These are phyloP conservation scores for Strigomonas culicis DNA, from an alignment of 208 protist species.

Conservation along the genomic window DNA sequence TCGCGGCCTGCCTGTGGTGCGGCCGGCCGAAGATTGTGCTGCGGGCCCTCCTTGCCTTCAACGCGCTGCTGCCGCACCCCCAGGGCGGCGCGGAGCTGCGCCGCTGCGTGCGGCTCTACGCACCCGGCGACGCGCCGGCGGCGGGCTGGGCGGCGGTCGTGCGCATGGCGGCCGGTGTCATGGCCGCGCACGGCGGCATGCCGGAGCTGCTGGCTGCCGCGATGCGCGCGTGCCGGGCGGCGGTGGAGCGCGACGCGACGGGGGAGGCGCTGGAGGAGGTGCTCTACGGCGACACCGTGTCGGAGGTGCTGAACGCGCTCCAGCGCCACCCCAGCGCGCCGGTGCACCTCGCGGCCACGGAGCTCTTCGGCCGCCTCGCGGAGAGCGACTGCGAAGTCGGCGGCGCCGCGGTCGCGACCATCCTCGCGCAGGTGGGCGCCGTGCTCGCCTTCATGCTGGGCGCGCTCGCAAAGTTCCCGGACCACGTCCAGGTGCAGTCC, in stretches of 20 bases:
- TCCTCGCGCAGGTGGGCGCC: conserved; percentile 49
- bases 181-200: conserved; percentile 11
- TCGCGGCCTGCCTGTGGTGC: conserved; percentile 36
- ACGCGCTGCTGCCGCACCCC: conserved; percentile 40
- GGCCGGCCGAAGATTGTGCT: conserved; percentile 41
- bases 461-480: conserved; percentile 18
- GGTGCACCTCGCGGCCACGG: conserved; percentile 30
- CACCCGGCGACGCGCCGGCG: background rate
- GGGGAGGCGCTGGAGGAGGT: conserved; percentile 19
- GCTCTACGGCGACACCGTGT: conserved; percentile 30
- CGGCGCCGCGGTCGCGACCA: conserved; percentile 22
- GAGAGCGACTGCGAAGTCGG: conserved; percentile 12
- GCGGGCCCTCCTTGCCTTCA: conserved; percentile 36
- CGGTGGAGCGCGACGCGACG: background rate
- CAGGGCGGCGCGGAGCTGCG: conserved; percentile 48
- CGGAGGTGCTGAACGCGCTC: conserved; percentile 32
- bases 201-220: conserved; percentile 14
- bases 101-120: conserved; percentile 17
- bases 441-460: conserved; percentile 34
- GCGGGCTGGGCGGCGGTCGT: background rate
- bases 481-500: conserved; percentile 32
- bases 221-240: conserved; percentile 7
- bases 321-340: conserved; percentile 25
- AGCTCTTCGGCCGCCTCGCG: conserved; percentile 42
- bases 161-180: background rate